phyloP scores from a whole-genome alignment of 345 rosid species.

The Eucalyptus tenuipes region DNA sequence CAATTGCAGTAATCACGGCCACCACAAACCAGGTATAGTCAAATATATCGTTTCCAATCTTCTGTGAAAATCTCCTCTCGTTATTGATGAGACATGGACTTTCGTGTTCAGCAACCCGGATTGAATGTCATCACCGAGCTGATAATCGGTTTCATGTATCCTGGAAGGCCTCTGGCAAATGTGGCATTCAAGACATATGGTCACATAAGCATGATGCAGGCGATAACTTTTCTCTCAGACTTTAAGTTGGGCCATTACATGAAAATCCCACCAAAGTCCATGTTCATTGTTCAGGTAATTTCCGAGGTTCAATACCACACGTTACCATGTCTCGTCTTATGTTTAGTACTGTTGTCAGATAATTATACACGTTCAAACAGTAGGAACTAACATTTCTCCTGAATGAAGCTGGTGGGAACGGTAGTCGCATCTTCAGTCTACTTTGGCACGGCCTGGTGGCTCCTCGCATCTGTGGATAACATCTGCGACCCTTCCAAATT shows the following conservation, averaged over 20 bases:
- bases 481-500: slow-evolving; percentile 17
- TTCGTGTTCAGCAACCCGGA: slow-evolving; percentile 22
- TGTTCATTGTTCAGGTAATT: slow-evolving; percentile 42
- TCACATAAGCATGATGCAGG: slow-evolving; percentile 22
- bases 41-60: not conserved
- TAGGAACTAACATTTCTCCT: not conserved
- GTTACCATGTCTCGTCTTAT: not conserved
- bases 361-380: not conserved
- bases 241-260: slow-evolving; percentile 54
- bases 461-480: slow-evolving; percentile 20
- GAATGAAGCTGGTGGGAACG: slow-evolving; percentile 24
- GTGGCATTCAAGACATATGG: slow-evolving; percentile 43
- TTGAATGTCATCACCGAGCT: slow-evolving; percentile 38
- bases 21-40: slow-evolving; percentile 36
- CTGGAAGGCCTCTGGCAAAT: slow-evolving; percentile 42
- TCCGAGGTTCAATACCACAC: not conserved
- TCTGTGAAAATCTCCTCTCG: not conserved
- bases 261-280: slow-evolving; percentile 50
- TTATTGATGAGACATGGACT: not conserved
- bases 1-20: slow-evolving; percentile 37
- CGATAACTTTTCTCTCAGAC: slow-evolving; percentile 30
- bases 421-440: slow-evolving; percentile 23
- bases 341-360: not conserved
- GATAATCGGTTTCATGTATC: slow-evolving; percentile 45
- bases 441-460: slow-evolving; percentile 46